These are phyloP conservation scores for Isatis lusitanica DNA, from an alignment of 441 rosid species.

Conservation along the genomic window DNA sequence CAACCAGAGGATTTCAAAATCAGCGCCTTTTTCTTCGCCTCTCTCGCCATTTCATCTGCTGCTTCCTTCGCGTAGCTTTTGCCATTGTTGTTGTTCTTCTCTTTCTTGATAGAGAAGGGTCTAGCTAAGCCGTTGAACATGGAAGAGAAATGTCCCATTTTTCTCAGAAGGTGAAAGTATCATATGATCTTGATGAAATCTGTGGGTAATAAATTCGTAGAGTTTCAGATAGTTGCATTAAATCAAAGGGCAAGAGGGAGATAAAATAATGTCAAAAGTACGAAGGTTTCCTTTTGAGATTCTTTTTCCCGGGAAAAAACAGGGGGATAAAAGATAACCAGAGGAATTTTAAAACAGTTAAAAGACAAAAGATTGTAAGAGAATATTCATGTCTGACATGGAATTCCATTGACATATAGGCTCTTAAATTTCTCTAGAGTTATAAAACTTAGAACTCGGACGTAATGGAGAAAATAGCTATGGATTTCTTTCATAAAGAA, in stretches of 20 bases:
- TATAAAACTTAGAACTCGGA: slow-evolving; percentile 1
- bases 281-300: slow-evolving; percentile 28
- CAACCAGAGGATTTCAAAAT: slow-evolving; percentile 75
- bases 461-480: slow-evolving; percentile 18
- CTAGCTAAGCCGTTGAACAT: slow-evolving; percentile 78
- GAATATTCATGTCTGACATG: slow-evolving; percentile 61
- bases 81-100: slow-evolving; percentile 42
- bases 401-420: slow-evolving; percentile 48
- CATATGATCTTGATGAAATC: slow-evolving; percentile 30
- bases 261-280: slow-evolving; percentile 29
- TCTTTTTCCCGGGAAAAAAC: slow-evolving; percentile 36
- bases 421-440: slow-evolving; percentile 23
- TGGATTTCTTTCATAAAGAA: slow-evolving; percentile 27
- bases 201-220: slow-evolving; percentile 21
- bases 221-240: slow-evolving; percentile 26
- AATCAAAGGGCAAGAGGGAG: slow-evolving; percentile 31
- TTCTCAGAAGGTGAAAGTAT: background rate
- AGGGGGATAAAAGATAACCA: slow-evolving; percentile 43
- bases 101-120: slow-evolving; percentile 51
- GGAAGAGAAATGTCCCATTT: slow-evolving; percentile 80
- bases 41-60: slow-evolving; percentile 71
- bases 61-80: slow-evolving; percentile 57
- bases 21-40: slow-evolving; percentile 74
- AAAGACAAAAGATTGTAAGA: slow-evolving; percentile 42
- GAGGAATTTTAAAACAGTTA: slow-evolving; percentile 40